Percentiles rank a stretch among this genome's conserved stretches.
These are phyloP conservation scores for Metarhizium humberi DNA, from an alignment of 2,329 filamentous ascomycete genomes.

Conservation along the genomic window DNA sequence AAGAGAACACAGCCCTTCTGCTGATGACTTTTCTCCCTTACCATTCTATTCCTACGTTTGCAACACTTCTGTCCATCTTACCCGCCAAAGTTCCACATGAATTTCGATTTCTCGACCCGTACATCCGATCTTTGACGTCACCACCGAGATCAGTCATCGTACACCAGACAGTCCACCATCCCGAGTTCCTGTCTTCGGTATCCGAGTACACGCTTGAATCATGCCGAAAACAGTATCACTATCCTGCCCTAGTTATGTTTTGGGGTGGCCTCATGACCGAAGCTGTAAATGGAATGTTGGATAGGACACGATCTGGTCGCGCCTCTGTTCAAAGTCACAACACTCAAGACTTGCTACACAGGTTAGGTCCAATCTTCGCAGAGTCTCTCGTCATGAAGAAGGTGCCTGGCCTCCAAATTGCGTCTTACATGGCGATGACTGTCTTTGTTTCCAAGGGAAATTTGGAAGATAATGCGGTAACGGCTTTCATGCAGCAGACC, in stretches of 20 bases:
- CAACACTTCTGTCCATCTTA: conserved; percentile 78
- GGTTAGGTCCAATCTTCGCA: conserved; percentile 60
- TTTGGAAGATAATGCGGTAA: conserved; percentile 70
- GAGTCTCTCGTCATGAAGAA: conserved; percentile 68
- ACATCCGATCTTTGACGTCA: conserved; percentile 65
- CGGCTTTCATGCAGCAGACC: conserved; percentile 83
- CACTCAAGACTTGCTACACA: conserved; percentile 66
- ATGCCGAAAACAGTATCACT: conserved; percentile 61
- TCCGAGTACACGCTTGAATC: conserved; percentile 72
- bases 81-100: conserved; percentile 64
- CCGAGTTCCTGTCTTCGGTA: conserved; percentile 63
- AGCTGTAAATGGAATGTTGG: conserved; percentile 72
- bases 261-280: conserved; percentile 88
- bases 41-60: conserved; percentile 76
- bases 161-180: conserved; percentile 71
- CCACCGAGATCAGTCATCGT: conserved; percentile 77
- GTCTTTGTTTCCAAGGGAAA: conserved; percentile 77
- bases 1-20: conserved; percentile 73
- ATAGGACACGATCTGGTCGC: conserved; percentile 66
- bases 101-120: conserved; percentile 79
- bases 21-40: conserved; percentile 88
- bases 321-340: conserved; percentile 68
- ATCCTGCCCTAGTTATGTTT: conserved; percentile 72
- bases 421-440: conserved; percentile 83
- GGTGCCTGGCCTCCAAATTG: conserved; percentile 70